Conservation (phyloP, 768 basidiomycete species). For the Saitozyma sp. region DNA sequence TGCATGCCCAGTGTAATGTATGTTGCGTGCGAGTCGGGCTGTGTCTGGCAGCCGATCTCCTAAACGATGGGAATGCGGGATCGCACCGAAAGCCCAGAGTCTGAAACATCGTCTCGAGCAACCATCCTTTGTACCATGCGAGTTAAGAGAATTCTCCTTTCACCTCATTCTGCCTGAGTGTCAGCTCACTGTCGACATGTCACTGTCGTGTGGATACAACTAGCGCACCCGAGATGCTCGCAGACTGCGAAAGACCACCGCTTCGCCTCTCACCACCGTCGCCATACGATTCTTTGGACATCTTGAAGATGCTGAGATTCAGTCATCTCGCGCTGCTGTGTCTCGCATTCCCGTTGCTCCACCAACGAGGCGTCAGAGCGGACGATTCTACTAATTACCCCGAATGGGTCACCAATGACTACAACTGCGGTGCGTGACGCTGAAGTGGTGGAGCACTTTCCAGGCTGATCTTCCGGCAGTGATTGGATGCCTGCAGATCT, state of each 20-base stretch:
- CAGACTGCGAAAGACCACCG: background rate
- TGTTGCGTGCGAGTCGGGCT: no score
- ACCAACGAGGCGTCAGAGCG: background rate
- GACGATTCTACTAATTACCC: conserved; percentile 16
- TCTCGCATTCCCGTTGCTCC: background rate
- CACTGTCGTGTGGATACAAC: background rate
- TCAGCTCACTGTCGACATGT: no score
- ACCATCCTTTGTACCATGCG: no score
- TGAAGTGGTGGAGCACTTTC: background rate
- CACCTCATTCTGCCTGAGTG: no score
- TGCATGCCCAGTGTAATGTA: no score
- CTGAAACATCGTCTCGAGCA: no score
- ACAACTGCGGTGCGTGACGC: conserved; percentile 23
- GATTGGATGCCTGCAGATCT: conserved; percentile 20
- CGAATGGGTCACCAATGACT: conserved; percentile 32
- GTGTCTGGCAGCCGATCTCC: no score
- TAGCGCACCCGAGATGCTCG: background rate
- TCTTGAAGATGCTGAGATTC: background rate
- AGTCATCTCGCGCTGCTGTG: background rate
- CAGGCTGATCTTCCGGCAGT: conserved; percentile 4
- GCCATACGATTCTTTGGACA: background rate
- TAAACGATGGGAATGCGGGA: no score
- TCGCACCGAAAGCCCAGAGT: no score
- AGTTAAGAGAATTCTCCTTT: no score
- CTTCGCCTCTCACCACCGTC: background rate